phyloP scores from a whole-genome alignment of 179 eudicot genomes.

The Drosera spatulata region DNA sequence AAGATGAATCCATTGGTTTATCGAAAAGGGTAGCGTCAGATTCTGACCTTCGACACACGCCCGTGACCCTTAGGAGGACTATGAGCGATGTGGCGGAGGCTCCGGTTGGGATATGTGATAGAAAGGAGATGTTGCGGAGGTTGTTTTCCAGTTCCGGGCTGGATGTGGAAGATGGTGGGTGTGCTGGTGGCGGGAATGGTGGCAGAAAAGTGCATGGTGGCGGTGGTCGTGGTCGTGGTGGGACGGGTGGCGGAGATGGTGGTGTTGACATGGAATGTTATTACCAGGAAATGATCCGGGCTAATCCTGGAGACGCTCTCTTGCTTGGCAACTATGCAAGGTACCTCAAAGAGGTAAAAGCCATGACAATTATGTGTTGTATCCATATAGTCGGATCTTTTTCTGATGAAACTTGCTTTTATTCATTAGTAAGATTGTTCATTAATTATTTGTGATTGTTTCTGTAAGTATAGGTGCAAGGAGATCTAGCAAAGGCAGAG shows the following conservation, averaged over 20 bases:
- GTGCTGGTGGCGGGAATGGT: constrained; percentile 5
- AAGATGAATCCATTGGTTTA: not conserved
- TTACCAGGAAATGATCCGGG: constrained; percentile 51
- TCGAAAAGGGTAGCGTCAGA: constrained; percentile 9
- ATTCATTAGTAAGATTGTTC: not conserved
- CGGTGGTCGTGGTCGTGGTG: constrained; percentile 11
- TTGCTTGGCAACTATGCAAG: constrained; percentile 62
- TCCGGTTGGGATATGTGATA: constrained; percentile 1
- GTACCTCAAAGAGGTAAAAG: constrained; percentile 57
- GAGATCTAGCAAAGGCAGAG: constrained; percentile 57
- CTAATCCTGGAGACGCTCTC: constrained; percentile 46
- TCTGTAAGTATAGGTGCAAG: constrained; percentile 25
- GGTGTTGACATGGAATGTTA: constrained; percentile 30
- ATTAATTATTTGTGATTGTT: not conserved
- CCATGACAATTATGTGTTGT: not conserved
- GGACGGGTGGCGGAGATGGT: constrained; percentile 23
- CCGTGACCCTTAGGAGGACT: not conserved
- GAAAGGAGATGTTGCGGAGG: constrained; percentile 9
- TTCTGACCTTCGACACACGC: constrained; percentile 8
- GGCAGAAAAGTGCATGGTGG: constrained; percentile 6
- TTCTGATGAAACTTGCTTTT: not conserved
- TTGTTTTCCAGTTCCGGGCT: constrained; percentile 31
- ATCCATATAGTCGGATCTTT: not conserved
- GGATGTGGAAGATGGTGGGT: constrained; percentile 12
- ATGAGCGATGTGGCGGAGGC: constrained; percentile 7